phyloP scores from a whole-genome alignment of 148 eudicot species.

The Agrostemma githago region DNA sequence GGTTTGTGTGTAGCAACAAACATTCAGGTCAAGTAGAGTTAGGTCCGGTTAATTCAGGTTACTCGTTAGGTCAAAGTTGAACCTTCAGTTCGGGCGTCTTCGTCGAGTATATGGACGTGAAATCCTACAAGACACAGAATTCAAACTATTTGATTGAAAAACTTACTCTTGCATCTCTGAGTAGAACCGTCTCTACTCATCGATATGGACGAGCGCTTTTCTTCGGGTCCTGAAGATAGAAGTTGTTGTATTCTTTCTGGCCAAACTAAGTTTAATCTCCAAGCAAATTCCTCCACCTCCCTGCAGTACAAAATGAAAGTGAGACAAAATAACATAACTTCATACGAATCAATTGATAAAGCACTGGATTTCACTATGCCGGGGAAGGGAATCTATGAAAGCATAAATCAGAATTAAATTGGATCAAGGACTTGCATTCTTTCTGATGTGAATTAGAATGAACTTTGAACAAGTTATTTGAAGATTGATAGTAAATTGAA shows the following conservation, averaged over 20 bases:
- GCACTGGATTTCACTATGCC: neutral
- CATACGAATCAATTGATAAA: neutral
- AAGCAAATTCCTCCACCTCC: conserved; percentile 87
- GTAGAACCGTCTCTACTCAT: conserved; percentile 39
- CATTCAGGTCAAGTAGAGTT: too few species aligned
- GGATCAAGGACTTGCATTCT: neutral
- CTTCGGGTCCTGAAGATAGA: conserved; percentile 45
- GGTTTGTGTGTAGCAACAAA: too few species aligned
- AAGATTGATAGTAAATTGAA: too few species aligned
- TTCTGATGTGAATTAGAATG: too few species aligned
- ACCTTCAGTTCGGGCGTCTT: too few species aligned
- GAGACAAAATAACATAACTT: neutral
- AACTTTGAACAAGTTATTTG: too few species aligned
- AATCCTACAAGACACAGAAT: neutral
- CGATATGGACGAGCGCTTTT: conserved; percentile 36
- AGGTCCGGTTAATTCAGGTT: too few species aligned
- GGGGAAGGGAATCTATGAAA: neutral
- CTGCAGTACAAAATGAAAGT: conserved; percentile 28
- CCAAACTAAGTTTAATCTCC: conserved; percentile 78
- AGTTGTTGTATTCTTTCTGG: conserved; percentile 72
- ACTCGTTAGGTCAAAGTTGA: too few species aligned
- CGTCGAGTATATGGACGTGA: too few species aligned
- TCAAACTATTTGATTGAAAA: neutral
- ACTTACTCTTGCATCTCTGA: conserved; percentile 40
- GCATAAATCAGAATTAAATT: neutral